Evolutionary conservation across 2,329 filamentous ascomycete species (phyloP).

Genomic region (Aspergillus clavatus): DNA sequence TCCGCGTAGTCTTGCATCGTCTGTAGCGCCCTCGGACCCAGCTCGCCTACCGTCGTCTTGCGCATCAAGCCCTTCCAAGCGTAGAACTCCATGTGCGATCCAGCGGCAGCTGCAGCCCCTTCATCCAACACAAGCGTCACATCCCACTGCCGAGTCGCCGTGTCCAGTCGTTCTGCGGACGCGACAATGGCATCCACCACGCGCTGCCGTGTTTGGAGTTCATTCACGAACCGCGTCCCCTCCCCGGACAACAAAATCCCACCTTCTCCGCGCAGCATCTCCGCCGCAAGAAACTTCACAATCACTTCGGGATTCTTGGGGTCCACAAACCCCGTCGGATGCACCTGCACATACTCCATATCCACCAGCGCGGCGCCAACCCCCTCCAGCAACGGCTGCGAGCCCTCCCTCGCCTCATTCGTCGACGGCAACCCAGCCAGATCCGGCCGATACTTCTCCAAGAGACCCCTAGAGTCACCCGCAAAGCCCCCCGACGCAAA

Average conservation of each 20-base stretch:
- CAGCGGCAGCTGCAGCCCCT: constrained; percentile 49
- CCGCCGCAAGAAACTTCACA: constrained; percentile 61
- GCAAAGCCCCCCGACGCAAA: constrained; percentile 61
- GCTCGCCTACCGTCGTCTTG: constrained; percentile 52
- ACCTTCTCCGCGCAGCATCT: constrained; percentile 59
- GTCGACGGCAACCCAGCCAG: constrained; percentile 58
- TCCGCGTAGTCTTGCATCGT: constrained; percentile 49
- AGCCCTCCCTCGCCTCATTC: constrained; percentile 55
- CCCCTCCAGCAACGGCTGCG: constrained; percentile 43
- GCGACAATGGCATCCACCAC: constrained; percentile 52
- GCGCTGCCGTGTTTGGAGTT: constrained; percentile 56
- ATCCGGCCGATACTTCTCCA: constrained; percentile 56
- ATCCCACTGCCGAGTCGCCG: constrained; percentile 51
- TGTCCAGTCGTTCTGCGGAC: constrained; percentile 16
- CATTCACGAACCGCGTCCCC: constrained; percentile 57
- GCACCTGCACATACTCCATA: constrained; percentile 55
- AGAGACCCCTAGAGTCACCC: constrained; percentile 55
- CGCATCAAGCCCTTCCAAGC: constrained; percentile 57
- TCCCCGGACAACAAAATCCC: constrained; percentile 48
- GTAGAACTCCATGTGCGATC: constrained; percentile 59
- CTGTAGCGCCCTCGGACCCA: constrained; percentile 38
- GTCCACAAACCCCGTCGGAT: constrained; percentile 62
- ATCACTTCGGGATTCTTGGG: constrained; percentile 41
- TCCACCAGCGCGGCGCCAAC: constrained; percentile 42
- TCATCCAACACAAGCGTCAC: constrained; percentile 57